A percentile compares a stretch with the other conserved stretches of the same genome.
These are phyloP conservation scores for Brassica incana DNA, from an alignment of 345 rosid species.

Conservation along the genomic window DNA sequence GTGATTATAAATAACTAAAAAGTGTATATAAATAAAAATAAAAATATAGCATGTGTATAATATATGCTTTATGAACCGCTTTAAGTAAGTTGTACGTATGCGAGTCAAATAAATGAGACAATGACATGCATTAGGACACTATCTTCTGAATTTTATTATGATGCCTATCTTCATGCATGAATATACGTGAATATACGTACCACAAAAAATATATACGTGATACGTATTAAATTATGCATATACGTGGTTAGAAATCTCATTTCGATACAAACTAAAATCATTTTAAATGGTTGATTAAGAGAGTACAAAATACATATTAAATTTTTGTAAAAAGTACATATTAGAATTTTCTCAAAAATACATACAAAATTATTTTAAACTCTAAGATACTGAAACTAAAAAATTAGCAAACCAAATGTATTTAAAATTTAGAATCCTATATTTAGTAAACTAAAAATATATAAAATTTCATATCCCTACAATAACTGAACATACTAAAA, in stretches of 20 bases:
- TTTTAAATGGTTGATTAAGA: not conserved
- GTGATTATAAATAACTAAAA: not conserved
- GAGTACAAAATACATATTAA: not conserved
- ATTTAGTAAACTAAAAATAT: not conserved
- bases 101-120: slow-evolving; percentile 1
- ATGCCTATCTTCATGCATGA: not conserved
- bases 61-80: not conserved
- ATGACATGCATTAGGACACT: slow-evolving; percentile 13
- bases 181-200: not conserved
- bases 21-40: not conserved
- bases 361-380: not conserved
- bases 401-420: not conserved
- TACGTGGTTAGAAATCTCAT: not conserved
- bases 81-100: not conserved
- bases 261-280: not conserved
- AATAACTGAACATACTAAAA: not conserved
- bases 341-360: too few relatives aligned
- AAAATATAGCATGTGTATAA: not conserved
- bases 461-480: not conserved
- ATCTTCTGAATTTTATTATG: not conserved
- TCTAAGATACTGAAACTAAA: not conserved
- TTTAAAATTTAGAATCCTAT: not conserved
- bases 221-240: not conserved
- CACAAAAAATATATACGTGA: not conserved
- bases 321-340: not conserved